phyloP scores from a whole-genome alignment of 768 basidiomycete species.

The Amanita fuliginea region DNA sequence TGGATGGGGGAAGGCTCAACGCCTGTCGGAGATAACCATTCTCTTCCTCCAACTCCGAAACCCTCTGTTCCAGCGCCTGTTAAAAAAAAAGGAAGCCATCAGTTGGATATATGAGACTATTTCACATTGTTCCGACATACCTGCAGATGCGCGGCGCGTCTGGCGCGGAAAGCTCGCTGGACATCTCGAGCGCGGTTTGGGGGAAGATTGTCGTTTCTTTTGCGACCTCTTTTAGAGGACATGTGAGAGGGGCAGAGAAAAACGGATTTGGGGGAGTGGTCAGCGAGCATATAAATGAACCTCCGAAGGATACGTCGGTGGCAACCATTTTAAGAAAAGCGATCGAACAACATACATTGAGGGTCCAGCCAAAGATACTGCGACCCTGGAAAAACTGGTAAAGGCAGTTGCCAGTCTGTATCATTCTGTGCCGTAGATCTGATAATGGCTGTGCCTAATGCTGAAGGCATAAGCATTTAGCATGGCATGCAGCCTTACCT shows the following conservation, averaged over 20 bases:
- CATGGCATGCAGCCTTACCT: not conserved
- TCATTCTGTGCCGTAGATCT: slow-evolving; percentile 4
- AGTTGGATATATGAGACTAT: slow-evolving; percentile 23
- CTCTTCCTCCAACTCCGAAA: slow-evolving; percentile 77
- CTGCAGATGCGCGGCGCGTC: slow-evolving; percentile 80
- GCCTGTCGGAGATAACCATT: slow-evolving; percentile 63
- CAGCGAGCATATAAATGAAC: slow-evolving; percentile 23
- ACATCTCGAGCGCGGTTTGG: slow-evolving; percentile 81
- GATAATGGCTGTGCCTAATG: slow-evolving; percentile 1
- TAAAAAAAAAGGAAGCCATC: slow-evolving; percentile 9
- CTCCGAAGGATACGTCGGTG: slow-evolving; percentile 9
- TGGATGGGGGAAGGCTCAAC: slow-evolving; percentile 64
- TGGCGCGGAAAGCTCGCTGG: slow-evolving; percentile 80
- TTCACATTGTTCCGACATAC: slow-evolving; percentile 31
- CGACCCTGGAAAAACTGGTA: slow-evolving; percentile 6
- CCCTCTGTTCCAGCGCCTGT: slow-evolving; percentile 74
- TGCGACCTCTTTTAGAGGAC: slow-evolving; percentile 84
- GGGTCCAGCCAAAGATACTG: slow-evolving; percentile 7
- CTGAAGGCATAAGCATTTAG: not conserved
- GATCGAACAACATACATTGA: slow-evolving; percentile 4
- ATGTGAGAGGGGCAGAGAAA: slow-evolving; percentile 26
- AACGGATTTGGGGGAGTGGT: slow-evolving; percentile 9
- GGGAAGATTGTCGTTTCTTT: slow-evolving; percentile 71
- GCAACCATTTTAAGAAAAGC: slow-evolving; percentile 8
- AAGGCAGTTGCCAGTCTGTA: slow-evolving; percentile 3